Evolutionary conservation across 2,329 filamentous ascomycete species (phyloP).

Genomic region (Neonectria neomacrospora): DNA sequence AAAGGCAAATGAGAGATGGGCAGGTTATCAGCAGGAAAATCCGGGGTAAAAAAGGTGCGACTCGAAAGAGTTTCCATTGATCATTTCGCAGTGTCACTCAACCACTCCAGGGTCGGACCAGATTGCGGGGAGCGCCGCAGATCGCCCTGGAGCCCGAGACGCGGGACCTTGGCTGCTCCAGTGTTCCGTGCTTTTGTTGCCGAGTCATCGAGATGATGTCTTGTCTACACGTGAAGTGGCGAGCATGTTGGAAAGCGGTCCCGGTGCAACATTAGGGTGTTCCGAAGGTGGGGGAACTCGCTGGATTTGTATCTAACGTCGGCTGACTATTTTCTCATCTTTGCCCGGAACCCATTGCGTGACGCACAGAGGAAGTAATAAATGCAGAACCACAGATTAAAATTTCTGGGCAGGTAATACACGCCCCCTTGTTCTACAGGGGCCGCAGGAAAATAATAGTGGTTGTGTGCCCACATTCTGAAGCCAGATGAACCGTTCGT

Average conservation of each 20-base stretch:
- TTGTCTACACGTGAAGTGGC: not conserved
- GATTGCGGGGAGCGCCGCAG: constrained; percentile 44
- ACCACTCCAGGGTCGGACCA: constrained; percentile 16
- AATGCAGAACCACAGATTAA: not conserved
- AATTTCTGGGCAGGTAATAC: not conserved
- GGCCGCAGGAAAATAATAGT: too few relatives aligned
- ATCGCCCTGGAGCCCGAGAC: constrained; percentile 36
- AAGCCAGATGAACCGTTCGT: constrained; percentile 35
- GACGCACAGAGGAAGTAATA: constrained; percentile 11
- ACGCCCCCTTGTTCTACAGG: constrained; percentile 29
- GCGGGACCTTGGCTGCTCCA: constrained; percentile 15
- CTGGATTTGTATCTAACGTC: constrained; percentile 3
- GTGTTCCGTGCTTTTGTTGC: constrained; percentile 20
- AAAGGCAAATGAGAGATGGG: constrained; percentile 30
- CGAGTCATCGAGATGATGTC: not conserved
- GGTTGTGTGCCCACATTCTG: constrained; percentile 21
- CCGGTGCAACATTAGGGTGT: not conserved
- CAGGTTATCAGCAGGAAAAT: constrained; percentile 42
- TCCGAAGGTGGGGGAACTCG: not conserved
- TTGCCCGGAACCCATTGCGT: constrained; percentile 12
- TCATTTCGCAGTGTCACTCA: constrained; percentile 40
- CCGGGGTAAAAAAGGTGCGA: constrained; percentile 38
- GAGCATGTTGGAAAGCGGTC: not conserved
- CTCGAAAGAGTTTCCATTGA: constrained; percentile 36
- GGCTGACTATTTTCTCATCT: constrained; percentile 21